Evolutionary conservation across 768 basidiomycete genomes (phyloP), one percentile per base, ranked within the genome.

Genomic region (Phylloporus sp.): DNA sequence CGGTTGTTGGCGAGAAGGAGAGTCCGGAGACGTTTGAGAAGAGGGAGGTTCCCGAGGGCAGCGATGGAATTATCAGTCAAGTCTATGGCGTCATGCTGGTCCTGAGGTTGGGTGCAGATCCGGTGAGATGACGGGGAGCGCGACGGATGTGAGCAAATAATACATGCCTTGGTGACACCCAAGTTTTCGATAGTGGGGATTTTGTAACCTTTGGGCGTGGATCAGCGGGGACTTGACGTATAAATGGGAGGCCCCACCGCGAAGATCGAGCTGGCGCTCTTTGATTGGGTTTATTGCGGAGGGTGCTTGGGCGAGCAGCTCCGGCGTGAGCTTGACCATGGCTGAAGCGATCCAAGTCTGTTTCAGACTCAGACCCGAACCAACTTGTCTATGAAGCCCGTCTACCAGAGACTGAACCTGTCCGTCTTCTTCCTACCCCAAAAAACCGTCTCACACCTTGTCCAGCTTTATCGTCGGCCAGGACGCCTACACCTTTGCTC

Each of bases 121-220:
- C 34, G 34, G 52, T 61, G 36, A 60, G 59, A 40, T 32, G 26
- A 47, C 39, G 37, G 42, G 46, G 26, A 38, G 11, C 41, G 32
- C 31, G 49, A 51, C 48, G 33, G 40, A 28, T 33, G 18, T 43
- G 59, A 60, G 48, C 49, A 38, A 52, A 57, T 46, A 53, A 54
- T 32, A 67, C 80, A 56, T 66, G 83, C 89, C 76, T 76, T 84
- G 66, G 91, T 90, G 53, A 93, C 87, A 75, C 91, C 92, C 56
- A 95, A 77, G 77, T 95, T 95, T 84, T 95, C 92, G 64, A 95
- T 95, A 46, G 87, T 81, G 44, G 92, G 91, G 56, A 94, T 93
- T 79, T 90, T 92, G 72, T 87, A 86, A 48, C 91, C 90, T 93
- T 67, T 56, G 59, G 55, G 42, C n/a, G 41, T 28, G 27, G 33